A percentile compares a stretch with the other conserved stretches of the same genome.
Conservation (phyloP, 495 filamentous ascomycete genomes). For the Aspergillus coremiiformis region DNA sequence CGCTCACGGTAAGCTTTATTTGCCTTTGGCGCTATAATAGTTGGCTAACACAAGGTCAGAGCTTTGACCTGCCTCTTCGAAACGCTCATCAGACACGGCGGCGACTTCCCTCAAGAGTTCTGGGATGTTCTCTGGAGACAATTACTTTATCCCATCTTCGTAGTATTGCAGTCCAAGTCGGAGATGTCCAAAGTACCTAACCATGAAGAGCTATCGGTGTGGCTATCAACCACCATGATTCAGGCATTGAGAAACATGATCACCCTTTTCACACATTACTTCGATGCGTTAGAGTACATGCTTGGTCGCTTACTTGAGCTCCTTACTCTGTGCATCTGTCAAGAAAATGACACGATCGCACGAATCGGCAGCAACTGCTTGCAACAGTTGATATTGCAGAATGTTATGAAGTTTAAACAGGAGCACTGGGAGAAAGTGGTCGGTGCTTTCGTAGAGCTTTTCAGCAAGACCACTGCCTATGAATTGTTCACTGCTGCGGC, state of each 20-base stretch:
- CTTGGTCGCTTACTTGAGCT: slow-evolving; percentile 90
- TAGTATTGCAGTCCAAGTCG: slow-evolving; percentile 89
- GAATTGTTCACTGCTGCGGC: slow-evolving; percentile 86
- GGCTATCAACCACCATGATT: slow-evolving; percentile 99
- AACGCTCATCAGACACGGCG: slow-evolving; percentile 78
- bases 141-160: slow-evolving; percentile 94
- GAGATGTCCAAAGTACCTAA: slow-evolving; percentile 91
- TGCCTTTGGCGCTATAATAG: background rate
- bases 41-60: slow-evolving; percentile 32
- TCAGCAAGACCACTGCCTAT: slow-evolving; percentile 87
- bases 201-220: slow-evolving; percentile 95
- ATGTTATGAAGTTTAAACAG: slow-evolving; percentile 79
- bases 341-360: slow-evolving; percentile 98
- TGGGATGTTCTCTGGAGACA: slow-evolving; percentile 99
- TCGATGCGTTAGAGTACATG: slow-evolving; percentile 93
- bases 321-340: slow-evolving; percentile 90
- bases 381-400: slow-evolving; percentile 91
- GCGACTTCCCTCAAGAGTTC: slow-evolving; percentile 86
- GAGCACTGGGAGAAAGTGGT: slow-evolving; percentile 94
- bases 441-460: slow-evolving; percentile 88
- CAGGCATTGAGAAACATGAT: slow-evolving; percentile 98
- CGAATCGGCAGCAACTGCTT: slow-evolving; percentile 96
- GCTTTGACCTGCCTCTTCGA: slow-evolving; percentile 96
- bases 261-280: slow-evolving; percentile 96
- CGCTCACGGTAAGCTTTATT: slow-evolving; percentile 51